Percentiles rank a stretch among this genome's conserved stretches.
Evolutionary conservation across 2,329 filamentous ascomycete species (phyloP).

Genomic region (Davidsoniella eucalypti): DNA sequence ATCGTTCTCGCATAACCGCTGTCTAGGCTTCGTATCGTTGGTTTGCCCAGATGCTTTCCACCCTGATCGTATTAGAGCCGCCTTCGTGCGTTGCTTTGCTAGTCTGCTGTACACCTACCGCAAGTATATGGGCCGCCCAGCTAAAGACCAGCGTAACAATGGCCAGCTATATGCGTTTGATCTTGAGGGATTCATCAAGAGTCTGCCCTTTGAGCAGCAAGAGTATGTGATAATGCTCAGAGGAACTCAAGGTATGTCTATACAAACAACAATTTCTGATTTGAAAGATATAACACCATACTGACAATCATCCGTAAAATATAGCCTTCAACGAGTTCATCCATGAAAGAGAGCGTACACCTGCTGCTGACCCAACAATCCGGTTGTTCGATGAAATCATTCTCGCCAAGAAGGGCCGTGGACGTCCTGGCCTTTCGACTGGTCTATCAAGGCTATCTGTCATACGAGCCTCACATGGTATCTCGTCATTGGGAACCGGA

Average conservation of each 20-base stretch:
- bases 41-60: constrained; percentile 48
- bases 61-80: constrained; percentile 42
- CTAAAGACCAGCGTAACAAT: constrained; percentile 41
- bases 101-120: constrained; percentile 50
- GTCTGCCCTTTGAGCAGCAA: constrained; percentile 48
- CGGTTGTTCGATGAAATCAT: constrained; percentile 76
- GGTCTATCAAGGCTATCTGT: constrained; percentile 47
- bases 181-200: constrained; percentile 47
- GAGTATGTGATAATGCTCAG: constrained; percentile 47
- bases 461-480: constrained; percentile 34
- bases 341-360: constrained; percentile 56
- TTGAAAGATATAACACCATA: not conserved
- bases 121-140: constrained; percentile 43
- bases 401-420: constrained; percentile 55
- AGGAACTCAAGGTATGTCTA: constrained; percentile 44
- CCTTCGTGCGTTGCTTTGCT: constrained; percentile 49
- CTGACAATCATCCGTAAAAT: constrained; percentile 14
- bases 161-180: constrained; percentile 48
- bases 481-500: constrained; percentile 19
- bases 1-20: constrained; percentile 39
- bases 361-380: constrained; percentile 45
- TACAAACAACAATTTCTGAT: not conserved
- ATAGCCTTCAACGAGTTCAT: constrained; percentile 63
- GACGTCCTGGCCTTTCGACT: constrained; percentile 47
- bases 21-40: constrained; percentile 44